Evolutionary conservation across 2,329 filamentous ascomycete species (phyloP).

Genomic region (Pseudogymnoascus sp.): DNA sequence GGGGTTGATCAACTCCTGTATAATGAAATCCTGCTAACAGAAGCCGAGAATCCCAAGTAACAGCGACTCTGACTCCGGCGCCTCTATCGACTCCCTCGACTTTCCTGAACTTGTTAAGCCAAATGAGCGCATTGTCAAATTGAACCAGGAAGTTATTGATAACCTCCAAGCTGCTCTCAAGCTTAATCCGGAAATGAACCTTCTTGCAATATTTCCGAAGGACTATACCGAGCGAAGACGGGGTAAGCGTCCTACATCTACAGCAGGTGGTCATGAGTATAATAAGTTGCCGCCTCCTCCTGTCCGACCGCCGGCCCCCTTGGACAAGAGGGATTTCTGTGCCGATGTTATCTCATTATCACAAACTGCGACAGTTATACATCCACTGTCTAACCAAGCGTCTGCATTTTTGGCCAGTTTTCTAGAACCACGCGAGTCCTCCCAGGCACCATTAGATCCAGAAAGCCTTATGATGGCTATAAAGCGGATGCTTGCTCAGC

Average conservation of each 20-base stretch:
- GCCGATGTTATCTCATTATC: not conserved
- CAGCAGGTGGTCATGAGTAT: not conserved
- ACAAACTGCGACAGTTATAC: not conserved
- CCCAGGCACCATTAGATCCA: not conserved
- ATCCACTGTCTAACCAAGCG: not conserved
- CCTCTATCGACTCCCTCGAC: not conserved
- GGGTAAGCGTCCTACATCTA: not conserved
- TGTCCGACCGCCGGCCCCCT: not conserved
- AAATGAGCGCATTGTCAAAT: not conserved
- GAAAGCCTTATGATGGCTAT: not conserved
- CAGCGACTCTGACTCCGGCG: not conserved
- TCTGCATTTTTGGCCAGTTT: not conserved
- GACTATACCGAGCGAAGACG: not conserved
- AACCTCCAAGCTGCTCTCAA: not conserved
- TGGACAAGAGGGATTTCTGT: not conserved
- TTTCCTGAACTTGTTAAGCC: not conserved
- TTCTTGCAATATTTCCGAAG: not conserved
- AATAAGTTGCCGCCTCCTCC: not conserved
- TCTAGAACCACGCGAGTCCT: not conserved
- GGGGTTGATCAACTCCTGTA: not conserved
- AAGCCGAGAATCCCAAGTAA: not conserved
- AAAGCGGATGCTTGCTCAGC: slow-evolving; percentile 10
- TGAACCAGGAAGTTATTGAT: not conserved
- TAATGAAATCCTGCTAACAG: not conserved
- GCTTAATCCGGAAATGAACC: not conserved